Evolutionary conservation across 805 yeast species (phyloP).

Genomic region (Alloascoidea africana): DNA sequence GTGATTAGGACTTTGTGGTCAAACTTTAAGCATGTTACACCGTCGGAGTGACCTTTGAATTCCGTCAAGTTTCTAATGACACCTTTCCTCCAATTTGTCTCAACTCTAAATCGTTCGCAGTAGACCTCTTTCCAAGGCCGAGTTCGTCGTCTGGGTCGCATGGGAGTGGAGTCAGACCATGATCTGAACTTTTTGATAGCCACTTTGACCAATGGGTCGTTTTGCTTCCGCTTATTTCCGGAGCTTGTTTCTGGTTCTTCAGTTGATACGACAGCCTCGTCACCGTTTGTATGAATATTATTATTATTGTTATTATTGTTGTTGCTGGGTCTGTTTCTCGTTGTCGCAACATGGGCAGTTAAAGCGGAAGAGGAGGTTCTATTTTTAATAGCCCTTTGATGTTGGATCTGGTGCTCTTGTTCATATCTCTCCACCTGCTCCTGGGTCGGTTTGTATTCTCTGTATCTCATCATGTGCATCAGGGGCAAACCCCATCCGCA

Average conservation of each 20-base stretch:
- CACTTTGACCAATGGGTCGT: neutral
- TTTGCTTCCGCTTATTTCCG: neutral
- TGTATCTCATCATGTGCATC: conserved; percentile 71
- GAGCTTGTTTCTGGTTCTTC: neutral
- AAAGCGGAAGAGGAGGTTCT: too few species aligned
- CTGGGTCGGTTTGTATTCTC: conserved; percentile 22
- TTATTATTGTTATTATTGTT: too few species aligned
- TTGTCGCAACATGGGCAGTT: too few species aligned
- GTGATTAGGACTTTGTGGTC: conserved; percentile 70
- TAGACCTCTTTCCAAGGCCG: conserved; percentile 96
- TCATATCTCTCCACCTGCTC: conserved; percentile 9
- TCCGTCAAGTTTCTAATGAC: conserved; percentile 37
- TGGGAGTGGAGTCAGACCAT: neutral
- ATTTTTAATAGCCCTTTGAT: too few species aligned
- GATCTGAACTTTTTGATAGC: neutral
- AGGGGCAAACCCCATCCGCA: conserved; percentile 99
- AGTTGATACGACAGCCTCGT: conserved; percentile 3
- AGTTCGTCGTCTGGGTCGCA: conserved; percentile 20
- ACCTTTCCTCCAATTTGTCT: conserved; percentile 90
- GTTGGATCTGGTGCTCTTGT: too few species aligned
- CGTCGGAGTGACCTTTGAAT: conserved; percentile 74
- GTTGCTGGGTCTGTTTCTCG: conserved; percentile 13
- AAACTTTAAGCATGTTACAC: conserved; percentile 78
- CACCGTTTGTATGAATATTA: too few species aligned
- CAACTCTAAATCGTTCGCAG: conserved; percentile 80